Percentiles rank a stretch among this genome's conserved stretches.
These are phyloP conservation scores for Porcisia deanei DNA, from an alignment of 208 protist genomes.

Conservation along the genomic window DNA sequence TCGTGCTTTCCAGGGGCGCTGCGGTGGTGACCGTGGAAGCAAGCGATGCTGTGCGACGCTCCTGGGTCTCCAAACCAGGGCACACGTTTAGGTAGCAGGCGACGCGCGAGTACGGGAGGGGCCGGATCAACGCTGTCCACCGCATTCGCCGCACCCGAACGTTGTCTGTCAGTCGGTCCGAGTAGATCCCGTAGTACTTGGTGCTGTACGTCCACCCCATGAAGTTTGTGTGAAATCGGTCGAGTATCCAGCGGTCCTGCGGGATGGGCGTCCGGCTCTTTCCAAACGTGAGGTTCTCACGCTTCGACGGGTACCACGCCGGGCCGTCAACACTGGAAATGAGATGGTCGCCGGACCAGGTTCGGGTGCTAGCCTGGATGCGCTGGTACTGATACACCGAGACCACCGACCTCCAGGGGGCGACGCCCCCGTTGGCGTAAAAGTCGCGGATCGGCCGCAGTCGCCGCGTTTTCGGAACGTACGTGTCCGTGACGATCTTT, in stretches of 20 bases:
- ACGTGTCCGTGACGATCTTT: constrained; percentile 68
- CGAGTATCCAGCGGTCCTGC: constrained; percentile 53
- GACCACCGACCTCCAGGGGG: constrained; percentile 54
- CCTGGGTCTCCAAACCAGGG: constrained; percentile 51
- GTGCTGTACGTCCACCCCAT: constrained; percentile 79
- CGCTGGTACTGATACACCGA: constrained; percentile 84
- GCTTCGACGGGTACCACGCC: constrained; percentile 65
- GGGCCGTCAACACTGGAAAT: constrained; percentile 56
- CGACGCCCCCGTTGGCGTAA: constrained; percentile 75
- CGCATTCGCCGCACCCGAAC: constrained; percentile 68
- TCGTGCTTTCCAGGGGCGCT: constrained; percentile 19
- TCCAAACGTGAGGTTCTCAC: constrained; percentile 45
- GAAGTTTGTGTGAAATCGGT: constrained; percentile 67
- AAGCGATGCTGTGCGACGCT: constrained; percentile 8
- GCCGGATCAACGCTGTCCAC: constrained; percentile 61
- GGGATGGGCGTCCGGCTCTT: constrained; percentile 25
- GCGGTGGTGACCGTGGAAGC: constrained; percentile 1
- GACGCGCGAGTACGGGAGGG: constrained; percentile 52
- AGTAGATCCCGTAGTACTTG: constrained; percentile 76
- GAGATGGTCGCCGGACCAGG: constrained; percentile 44
- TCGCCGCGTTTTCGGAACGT: constrained; percentile 66
- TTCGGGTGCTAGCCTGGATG: constrained; percentile 27
- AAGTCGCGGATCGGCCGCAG: constrained; percentile 71
- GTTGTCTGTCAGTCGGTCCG: constrained; percentile 26
- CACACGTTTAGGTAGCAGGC: constrained; percentile 42